These are phyloP conservation scores for Schwanniomyces pseudopolymorphus DNA, from an alignment of 805 yeast genomes.

Conservation along the genomic window DNA sequence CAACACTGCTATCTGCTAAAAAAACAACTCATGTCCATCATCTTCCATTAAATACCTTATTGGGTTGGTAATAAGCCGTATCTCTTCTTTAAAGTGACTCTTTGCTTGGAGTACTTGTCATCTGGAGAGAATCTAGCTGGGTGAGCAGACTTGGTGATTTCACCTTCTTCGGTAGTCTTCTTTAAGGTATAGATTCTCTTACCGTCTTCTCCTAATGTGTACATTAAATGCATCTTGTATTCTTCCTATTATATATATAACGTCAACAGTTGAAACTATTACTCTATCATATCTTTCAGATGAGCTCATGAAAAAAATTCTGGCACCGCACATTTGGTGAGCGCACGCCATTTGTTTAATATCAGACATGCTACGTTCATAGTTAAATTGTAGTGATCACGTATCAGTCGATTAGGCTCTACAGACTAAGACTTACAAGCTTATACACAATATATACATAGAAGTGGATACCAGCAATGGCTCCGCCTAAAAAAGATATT, in stretches of 20 bases:
- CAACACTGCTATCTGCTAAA: background rate
- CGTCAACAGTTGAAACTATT: background rate
- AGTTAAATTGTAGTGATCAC: background rate
- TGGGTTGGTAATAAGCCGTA: constrained; percentile 85
- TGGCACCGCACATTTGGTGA: background rate
- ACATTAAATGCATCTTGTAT: constrained; percentile 92
- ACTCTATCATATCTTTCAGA: constrained; percentile 1
- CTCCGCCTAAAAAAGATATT: constrained; percentile 44
- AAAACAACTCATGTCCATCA: background rate
- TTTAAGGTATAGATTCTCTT: constrained; percentile 92
- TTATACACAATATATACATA: background rate
- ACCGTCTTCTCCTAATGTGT: constrained; percentile 91
- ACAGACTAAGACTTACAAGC: background rate
- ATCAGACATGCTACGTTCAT: background rate
- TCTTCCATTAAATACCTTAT: constrained; percentile 6
- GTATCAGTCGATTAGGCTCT: background rate
- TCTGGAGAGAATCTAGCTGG: constrained; percentile 99
- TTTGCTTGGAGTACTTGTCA: constrained; percentile 98
- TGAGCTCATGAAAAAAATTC: constrained; percentile 5
- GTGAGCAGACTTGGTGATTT: constrained; percentile 97
- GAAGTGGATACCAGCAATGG: constrained; percentile 11
- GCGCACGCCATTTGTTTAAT: background rate
- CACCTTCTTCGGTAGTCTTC: constrained; percentile 80
- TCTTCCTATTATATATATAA: background rate
- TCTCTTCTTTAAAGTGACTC: constrained; percentile 97